Base-by-base conservation (phyloP, 768 basidiomycete species). In the Xerocomellus amylosporus region DNA sequence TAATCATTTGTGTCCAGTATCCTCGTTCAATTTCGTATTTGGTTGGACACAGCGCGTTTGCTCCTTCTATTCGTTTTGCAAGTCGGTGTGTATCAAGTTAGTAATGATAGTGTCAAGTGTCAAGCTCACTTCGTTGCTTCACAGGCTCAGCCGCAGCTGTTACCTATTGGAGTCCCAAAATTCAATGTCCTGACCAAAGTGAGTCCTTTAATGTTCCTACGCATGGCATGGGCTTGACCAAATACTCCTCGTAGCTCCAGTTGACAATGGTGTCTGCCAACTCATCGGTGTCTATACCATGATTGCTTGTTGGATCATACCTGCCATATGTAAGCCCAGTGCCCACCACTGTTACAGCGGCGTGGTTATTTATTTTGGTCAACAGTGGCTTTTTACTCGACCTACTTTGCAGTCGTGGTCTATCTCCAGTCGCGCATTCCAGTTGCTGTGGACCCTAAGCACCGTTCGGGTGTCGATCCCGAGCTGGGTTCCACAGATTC, bases 11-110 rank as follows among this genome's bases (percentile, higher is more conserved):
- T 24, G 5, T 36, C 20, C 40, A 83, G 82, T 55, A 67, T 83
- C 24, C 60, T 82, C 34, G 62, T 78, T 2, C 54, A 68, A 38
- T 85, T 83, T 45, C 74, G 81, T 37, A 60, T 70, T 14, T 84
- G 81, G 81, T 63, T 84, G 5, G 84, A 86, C 60, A 74, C 72
- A 1, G 78, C 80, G 12, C 75, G 82, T 30, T 61, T 84, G 26
- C 45, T 76, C 26, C 72, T 81, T 43, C 65, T 85, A 19, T 53
- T 81, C 9, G 38, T 75, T 13, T 62, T 65, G 24, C 82, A 85
- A 49, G 65, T 76, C 17, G 79, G 83, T 82, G 58, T n/a, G 69
- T 66, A 36, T 38, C 24, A 24, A 31, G 20, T 36, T 31, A 13
- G 26, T 17, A 28, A 33, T 38, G 8, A 9, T 46, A 9, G 17